These are phyloP conservation scores for Verticillium isaacii DNA, from an alignment of 2,329 filamentous ascomycete species.

Conservation along the genomic window DNA sequence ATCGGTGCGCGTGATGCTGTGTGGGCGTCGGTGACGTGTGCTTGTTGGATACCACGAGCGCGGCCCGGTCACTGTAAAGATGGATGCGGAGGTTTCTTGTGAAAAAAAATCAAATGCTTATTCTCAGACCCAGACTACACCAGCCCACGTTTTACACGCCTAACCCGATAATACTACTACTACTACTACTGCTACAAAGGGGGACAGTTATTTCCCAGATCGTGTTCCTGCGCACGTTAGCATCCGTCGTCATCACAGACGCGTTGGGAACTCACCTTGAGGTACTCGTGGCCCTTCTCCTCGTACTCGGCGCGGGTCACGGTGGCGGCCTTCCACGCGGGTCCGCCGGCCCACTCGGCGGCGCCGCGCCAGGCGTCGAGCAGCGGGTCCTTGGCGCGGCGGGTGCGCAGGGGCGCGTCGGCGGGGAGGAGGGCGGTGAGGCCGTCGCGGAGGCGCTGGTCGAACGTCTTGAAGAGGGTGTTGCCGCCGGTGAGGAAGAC, in stretches of 20 bases:
- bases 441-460: slow-evolving; percentile 72
- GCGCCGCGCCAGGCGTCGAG: slow-evolving; percentile 94
- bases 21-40: too few relatives aligned
- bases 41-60: too few relatives aligned
- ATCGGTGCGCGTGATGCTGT: background rate
- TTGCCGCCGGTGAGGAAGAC: slow-evolving; percentile 95
- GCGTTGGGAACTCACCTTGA: slow-evolving; percentile 59
- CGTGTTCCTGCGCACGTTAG: slow-evolving; percentile 49
- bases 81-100: too few relatives aligned
- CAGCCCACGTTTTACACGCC: background rate
- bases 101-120: background rate
- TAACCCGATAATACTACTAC: slow-evolving; percentile 18
- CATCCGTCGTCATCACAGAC: background rate
- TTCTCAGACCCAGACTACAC: background rate
- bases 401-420: slow-evolving; percentile 61
- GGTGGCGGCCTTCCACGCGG: slow-evolving; percentile 57
- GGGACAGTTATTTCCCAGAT: slow-evolving; percentile 55
- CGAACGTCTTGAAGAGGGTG: slow-evolving; percentile 80
- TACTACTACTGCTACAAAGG: slow-evolving; percentile 31
- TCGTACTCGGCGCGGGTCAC: slow-evolving; percentile 78
- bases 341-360: slow-evolving; percentile 70
- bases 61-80: too few relatives aligned
- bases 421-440: slow-evolving; percentile 68
- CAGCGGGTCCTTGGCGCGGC: slow-evolving; percentile 70
- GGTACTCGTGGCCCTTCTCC: slow-evolving; percentile 90